Evolutionary conservation across 805 yeast genomes (phyloP).

Genomic region (Wickerhamiella azymoides): DNA sequence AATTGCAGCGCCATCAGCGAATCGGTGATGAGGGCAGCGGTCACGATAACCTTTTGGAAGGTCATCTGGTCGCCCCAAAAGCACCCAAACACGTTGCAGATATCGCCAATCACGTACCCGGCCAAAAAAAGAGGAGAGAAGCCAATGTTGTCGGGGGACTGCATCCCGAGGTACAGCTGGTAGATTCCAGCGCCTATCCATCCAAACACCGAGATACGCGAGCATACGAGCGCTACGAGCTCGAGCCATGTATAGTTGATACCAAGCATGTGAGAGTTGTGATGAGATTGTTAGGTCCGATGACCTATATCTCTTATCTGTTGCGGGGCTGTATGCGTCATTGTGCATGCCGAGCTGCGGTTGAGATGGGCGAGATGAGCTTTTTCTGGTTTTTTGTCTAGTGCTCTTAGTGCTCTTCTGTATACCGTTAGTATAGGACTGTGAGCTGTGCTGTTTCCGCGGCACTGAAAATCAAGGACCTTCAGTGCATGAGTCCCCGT

Average conservation of each 20-base stretch:
- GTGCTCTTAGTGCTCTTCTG: too few relatives aligned
- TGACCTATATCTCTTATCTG: not conserved
- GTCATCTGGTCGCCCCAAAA: conserved; percentile 22
- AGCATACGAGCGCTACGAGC: conserved; percentile 15
- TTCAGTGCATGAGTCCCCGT: too few relatives aligned
- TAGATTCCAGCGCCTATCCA: conserved; percentile 23
- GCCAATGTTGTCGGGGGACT: conserved; percentile 21
- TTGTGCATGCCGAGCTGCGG: too few relatives aligned
- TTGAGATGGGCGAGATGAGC: too few relatives aligned
- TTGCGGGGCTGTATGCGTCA: too few relatives aligned
- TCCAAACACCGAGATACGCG: conserved; percentile 19
- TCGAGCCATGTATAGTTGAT: conserved; percentile 7
- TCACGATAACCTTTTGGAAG: conserved; percentile 22
- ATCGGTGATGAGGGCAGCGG: conserved; percentile 18
- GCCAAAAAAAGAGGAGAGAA: conserved; percentile 20
- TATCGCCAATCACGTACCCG: conserved; percentile 24
- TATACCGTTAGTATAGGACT: too few relatives aligned
- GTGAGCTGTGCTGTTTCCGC: too few relatives aligned
- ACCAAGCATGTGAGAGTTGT: not conserved
- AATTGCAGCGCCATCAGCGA: conserved; percentile 18
- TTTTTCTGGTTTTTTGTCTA: too few relatives aligned
- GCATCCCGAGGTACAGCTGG: conserved; percentile 20
- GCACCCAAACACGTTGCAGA: conserved; percentile 23
- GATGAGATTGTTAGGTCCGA: not conserved
- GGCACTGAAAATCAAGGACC: too few relatives aligned